Conservation (phyloP, 768 basidiomycete species). For the Rhizopogon roseolus region DNA sequence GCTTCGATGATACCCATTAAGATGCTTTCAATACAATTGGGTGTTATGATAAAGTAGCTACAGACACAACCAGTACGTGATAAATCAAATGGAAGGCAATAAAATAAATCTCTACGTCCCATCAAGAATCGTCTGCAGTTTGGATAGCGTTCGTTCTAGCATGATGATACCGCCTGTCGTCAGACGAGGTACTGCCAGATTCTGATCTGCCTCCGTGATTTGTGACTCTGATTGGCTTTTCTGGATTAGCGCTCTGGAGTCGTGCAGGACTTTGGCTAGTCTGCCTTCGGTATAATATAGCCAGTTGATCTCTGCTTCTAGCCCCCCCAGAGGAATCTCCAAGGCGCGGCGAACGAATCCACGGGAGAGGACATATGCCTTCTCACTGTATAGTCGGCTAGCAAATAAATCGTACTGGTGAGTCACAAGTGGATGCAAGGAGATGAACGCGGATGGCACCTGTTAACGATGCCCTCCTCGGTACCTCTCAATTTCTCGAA, state of each 20-base stretch:
- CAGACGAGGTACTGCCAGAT: constrained; percentile 66
- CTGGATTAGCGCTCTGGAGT: constrained; percentile 59
- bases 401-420: constrained; percentile 3
- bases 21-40: too few relatives aligned
- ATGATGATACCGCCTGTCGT: constrained; percentile 77
- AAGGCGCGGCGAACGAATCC: constrained; percentile 89
- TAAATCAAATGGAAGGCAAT: constrained; percentile 8
- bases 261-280: constrained; percentile 63
- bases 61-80: background rate
- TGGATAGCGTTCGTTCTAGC: constrained; percentile 68
- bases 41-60: too few relatives aligned
- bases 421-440: background rate
- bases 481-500: constrained; percentile 91
- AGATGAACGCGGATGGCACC: constrained; percentile 33
- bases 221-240: constrained; percentile 49
- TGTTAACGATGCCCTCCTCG: constrained; percentile 84
- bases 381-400: constrained; percentile 90
- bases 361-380: constrained; percentile 86
- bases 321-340: constrained; percentile 66
- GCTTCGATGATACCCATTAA: background rate
- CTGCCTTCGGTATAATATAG: constrained; percentile 63
- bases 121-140: constrained; percentile 46
- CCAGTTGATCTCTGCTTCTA: constrained; percentile 70
- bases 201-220: constrained; percentile 25
- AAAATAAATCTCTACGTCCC: constrained; percentile 10